Evolutionary conservation across 1,139 yeast genomes (phyloP).

Genomic region (Meyerozyma carpophila): DNA sequence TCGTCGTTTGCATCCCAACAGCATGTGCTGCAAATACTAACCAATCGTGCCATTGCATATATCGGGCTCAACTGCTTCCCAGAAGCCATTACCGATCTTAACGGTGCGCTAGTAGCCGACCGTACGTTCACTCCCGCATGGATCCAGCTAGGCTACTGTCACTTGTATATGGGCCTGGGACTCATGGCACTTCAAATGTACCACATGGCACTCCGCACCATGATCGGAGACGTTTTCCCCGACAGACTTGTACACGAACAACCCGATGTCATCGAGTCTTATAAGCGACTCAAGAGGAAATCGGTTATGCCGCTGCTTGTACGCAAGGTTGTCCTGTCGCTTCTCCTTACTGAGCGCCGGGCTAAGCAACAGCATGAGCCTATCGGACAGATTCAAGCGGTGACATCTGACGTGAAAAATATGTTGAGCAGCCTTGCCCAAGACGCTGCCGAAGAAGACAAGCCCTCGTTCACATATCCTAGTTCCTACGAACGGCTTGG

Average conservation of each 20-base stretch:
- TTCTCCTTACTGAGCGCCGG: constrained; percentile 34
- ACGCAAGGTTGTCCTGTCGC: constrained; percentile 30
- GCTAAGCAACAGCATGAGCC: constrained; percentile 34
- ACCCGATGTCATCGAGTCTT: constrained; percentile 12
- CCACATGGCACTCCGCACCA: constrained; percentile 24
- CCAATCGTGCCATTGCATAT: constrained; percentile 40
- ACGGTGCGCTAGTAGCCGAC: constrained; percentile 26
- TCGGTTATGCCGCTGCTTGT: constrained; percentile 37
- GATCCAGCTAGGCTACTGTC: constrained; percentile 44
- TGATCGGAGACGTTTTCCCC: constrained; percentile 31
- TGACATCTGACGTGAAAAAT: constrained; percentile 24
- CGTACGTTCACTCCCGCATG: constrained; percentile 38
- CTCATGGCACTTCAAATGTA: constrained; percentile 31
- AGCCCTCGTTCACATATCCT: constrained; percentile 24
- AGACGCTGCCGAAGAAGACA: constrained; percentile 22
- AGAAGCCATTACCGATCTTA: constrained; percentile 37
- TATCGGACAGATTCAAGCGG: constrained; percentile 15
- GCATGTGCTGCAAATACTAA: constrained; percentile 29
- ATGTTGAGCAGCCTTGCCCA: constrained; percentile 22
- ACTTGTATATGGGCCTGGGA: constrained; percentile 37
- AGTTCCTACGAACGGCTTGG: constrained; percentile 23
- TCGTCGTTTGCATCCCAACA: constrained; percentile 12
- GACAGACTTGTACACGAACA: constrained; percentile 15
- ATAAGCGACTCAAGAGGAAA: constrained; percentile 17
- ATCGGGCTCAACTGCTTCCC: constrained; percentile 40